Evolutionary conservation across 139 green algal species (phyloP).

Genomic region (Chloropicon primus): DNA sequence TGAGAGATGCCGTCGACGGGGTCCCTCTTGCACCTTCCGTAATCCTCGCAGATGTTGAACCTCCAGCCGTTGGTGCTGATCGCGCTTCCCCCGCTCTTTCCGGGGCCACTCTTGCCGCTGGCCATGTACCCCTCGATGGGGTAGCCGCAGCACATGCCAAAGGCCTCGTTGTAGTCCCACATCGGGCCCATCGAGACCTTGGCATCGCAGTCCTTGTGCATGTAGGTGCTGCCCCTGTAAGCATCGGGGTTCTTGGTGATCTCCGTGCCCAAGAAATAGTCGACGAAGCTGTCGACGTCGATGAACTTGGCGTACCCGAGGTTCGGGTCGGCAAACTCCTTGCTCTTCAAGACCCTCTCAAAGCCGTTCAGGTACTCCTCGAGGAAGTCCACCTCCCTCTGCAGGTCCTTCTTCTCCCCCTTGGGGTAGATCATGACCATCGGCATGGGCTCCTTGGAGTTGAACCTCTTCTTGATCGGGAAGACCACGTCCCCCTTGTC

Average conservation of each 20-base stretch:
- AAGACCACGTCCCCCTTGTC: conserved; percentile 19
- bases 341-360: not conserved
- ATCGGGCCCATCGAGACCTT: conserved; percentile 3
- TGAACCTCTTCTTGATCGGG: not conserved
- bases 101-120: conserved; percentile 11
- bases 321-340: not conserved
- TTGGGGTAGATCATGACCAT: not conserved
- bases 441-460: not conserved
- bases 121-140: conserved; percentile 41
- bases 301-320: conserved; percentile 2
- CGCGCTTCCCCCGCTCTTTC: conserved; percentile 40
- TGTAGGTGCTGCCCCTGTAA: conserved; percentile 18
- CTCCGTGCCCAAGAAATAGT: conserved; percentile 37
- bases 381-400: not conserved
- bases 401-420: not conserved
- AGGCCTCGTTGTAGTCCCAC: conserved; percentile 42
- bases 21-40: conserved; percentile 6
- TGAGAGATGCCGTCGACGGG: conserved; percentile 9
- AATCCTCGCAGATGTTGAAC: conserved; percentile 23
- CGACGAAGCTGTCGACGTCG: conserved; percentile 19
- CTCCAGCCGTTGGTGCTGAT: conserved; percentile 43
- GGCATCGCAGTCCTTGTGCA: conserved; percentile 2
- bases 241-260: conserved; percentile 40
- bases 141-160: conserved; percentile 67
- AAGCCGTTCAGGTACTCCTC: not conserved